Conservation (phyloP, 1,139 yeast species). For the Suhomyces terraborum region DNA sequence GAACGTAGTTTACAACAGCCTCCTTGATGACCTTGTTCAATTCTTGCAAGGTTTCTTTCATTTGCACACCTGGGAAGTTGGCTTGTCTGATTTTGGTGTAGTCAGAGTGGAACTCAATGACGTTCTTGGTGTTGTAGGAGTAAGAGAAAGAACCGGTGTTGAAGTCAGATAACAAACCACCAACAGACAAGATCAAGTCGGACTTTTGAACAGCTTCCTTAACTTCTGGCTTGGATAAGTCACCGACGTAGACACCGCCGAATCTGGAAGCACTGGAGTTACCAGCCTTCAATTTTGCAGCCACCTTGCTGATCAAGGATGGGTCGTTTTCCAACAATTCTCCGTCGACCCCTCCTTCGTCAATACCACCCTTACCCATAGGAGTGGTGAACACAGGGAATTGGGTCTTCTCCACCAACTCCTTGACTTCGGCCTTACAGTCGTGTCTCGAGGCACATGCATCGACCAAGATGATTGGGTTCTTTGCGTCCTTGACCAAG, state of each 20-base stretch:
- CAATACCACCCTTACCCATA: slow-evolving; percentile 83
- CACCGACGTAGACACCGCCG: slow-evolving; percentile 87
- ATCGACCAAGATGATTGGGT: slow-evolving; percentile 79
- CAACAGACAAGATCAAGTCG: slow-evolving; percentile 76
- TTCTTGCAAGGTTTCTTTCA: slow-evolving; percentile 65
- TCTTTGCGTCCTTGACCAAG: slow-evolving; percentile 56
- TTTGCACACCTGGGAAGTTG: slow-evolving; percentile 73
- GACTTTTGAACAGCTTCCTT: slow-evolving; percentile 74
- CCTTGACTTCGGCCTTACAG: slow-evolving; percentile 60
- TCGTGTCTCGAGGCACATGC: slow-evolving; percentile 85
- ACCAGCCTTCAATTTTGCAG: slow-evolving; percentile 27
- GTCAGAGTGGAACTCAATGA: slow-evolving; percentile 89
- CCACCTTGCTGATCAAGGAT: slow-evolving; percentile 27
- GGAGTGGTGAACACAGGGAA: slow-evolving; percentile 88
- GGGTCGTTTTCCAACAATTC: slow-evolving; percentile 31
- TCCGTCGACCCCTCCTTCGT: slow-evolving; percentile 54
- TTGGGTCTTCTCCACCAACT: slow-evolving; percentile 67
- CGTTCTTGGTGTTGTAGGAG: slow-evolving; percentile 74
- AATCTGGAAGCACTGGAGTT: slow-evolving; percentile 58
- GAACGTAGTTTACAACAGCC: slow-evolving; percentile 39
- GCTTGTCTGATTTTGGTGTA: slow-evolving; percentile 77
- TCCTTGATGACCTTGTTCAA: slow-evolving; percentile 42
- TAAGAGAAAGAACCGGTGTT: slow-evolving; percentile 89
- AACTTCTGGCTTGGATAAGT: slow-evolving; percentile 73
- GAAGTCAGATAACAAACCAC: slow-evolving; percentile 84